Evolutionary conservation across 768 basidiomycete species (phyloP).

Genomic region (Ramaria sp.): DNA sequence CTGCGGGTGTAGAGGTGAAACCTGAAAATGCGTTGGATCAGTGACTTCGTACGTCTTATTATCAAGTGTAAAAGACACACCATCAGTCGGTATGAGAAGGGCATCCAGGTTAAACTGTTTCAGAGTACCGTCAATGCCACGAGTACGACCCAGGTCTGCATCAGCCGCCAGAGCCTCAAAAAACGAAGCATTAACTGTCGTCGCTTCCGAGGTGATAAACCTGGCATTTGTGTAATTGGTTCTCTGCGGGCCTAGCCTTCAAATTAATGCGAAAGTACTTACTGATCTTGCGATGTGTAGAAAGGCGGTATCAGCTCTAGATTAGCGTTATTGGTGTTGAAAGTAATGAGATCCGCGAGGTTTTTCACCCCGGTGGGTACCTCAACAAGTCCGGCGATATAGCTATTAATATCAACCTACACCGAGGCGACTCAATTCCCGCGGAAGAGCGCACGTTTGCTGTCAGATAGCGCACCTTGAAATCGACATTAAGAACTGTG

Average conservation of each 20-base stretch:
- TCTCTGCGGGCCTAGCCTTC: not conserved
- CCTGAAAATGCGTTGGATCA: not conserved
- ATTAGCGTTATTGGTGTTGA: conserved; percentile 40
- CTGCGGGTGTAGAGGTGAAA: not conserved
- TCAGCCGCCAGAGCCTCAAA: conserved; percentile 1
- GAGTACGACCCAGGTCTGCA: conserved; percentile 4
- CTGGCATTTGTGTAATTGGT: not conserved
- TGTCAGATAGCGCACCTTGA: conserved; percentile 34
- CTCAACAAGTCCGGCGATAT: conserved; percentile 33
- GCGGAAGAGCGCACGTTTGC: not conserved
- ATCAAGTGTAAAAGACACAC: too few relatives aligned
- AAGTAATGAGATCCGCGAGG: conserved; percentile 47
- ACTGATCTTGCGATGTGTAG: conserved; percentile 26
- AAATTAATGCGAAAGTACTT: conserved; percentile 8
- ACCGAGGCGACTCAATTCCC: not conserved
- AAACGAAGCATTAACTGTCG: not conserved
- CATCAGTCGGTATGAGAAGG: too few relatives aligned
- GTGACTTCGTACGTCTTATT: too few relatives aligned
- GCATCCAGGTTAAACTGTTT: not conserved
- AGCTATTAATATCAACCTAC: conserved; percentile 44
- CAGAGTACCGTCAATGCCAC: conserved; percentile 12
- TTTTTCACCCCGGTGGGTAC: conserved; percentile 47
- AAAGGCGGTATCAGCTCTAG: conserved; percentile 33
- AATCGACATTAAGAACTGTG: conserved; percentile 42
- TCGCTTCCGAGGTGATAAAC: conserved; percentile 5